phyloP scores from a whole-genome alignment of 257 asterid species.

The Datura wrightii region DNA sequence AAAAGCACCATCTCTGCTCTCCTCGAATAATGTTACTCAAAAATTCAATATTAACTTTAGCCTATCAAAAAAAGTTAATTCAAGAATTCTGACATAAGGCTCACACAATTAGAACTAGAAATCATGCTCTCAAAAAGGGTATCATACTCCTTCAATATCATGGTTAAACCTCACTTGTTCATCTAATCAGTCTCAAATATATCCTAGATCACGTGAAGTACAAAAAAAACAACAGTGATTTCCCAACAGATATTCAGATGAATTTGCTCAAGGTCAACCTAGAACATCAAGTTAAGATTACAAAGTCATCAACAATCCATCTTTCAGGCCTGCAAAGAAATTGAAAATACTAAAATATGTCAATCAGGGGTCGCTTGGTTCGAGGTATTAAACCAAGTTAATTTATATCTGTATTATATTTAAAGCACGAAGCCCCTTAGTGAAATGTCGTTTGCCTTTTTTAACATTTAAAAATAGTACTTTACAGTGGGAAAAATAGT shows the following conservation, averaged over 20 bases:
- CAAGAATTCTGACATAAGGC: not conserved
- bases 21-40: not conserved
- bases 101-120: not conserved
- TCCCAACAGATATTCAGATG: not conserved
- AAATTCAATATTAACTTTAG: not conserved
- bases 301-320: too few species aligned
- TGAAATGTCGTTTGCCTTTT: not conserved
- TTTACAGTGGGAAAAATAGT: not conserved
- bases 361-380: not conserved
- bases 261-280: not conserved
- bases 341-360: too few species aligned
- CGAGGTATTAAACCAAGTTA: not conserved
- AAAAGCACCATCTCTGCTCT: conserved; percentile 23
- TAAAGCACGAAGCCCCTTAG: not conserved
- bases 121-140: not conserved
- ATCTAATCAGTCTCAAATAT: not conserved
- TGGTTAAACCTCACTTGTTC: not conserved
- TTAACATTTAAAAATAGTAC: not conserved
- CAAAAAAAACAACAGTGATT: not conserved
- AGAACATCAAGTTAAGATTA: not conserved
- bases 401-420: not conserved
- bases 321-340: too few species aligned
- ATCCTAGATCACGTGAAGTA: not conserved
- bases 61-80: not conserved
- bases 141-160: not conserved